Conservation (phyloP, 305 asterid genomes). For the Nicotiana rustica region DNA sequence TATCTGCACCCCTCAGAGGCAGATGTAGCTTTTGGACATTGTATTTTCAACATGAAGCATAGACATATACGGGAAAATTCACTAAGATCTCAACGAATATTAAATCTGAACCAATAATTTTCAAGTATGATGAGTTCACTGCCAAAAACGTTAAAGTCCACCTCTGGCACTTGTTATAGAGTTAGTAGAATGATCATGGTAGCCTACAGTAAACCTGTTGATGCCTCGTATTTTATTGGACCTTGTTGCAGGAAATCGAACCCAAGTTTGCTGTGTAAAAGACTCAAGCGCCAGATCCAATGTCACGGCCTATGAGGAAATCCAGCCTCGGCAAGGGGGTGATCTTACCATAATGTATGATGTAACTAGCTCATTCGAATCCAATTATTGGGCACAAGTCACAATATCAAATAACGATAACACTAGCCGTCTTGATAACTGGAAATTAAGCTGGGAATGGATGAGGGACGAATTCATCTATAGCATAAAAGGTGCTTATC, state of each 20-base stretch:
- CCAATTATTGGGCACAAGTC: conserved; percentile 66
- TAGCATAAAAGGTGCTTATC: conserved; percentile 74
- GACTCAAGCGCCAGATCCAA: conserved; percentile 47
- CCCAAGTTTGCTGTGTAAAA: conserved; percentile 57
- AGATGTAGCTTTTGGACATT: too few species aligned
- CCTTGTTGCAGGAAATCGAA: conserved; percentile 45
- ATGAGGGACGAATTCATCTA: conserved; percentile 72
- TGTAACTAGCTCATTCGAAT: conserved; percentile 52
- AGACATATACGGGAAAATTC: too few species aligned
- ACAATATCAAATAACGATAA: conserved; percentile 66
- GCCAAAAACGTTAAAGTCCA: too few species aligned
- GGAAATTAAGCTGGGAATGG: conserved; percentile 83
- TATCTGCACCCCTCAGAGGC: neutral
- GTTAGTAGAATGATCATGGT: neutral
- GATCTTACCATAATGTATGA: conserved; percentile 74
- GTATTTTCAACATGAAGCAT: too few species aligned
- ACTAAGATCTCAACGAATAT: too few species aligned
- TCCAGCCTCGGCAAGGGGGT: conserved; percentile 55
- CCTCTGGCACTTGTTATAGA: neutral
- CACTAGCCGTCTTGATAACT: conserved; percentile 59
- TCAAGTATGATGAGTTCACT: too few species aligned
- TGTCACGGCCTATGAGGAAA: conserved; percentile 36
- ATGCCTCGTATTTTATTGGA: neutral
- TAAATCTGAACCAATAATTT: too few species aligned
- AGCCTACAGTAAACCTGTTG: neutral